Evolutionary conservation across 805 yeast genomes (phyloP), one percentile per base, ranked within the genome.

Genomic region (Candida silvatica): DNA sequence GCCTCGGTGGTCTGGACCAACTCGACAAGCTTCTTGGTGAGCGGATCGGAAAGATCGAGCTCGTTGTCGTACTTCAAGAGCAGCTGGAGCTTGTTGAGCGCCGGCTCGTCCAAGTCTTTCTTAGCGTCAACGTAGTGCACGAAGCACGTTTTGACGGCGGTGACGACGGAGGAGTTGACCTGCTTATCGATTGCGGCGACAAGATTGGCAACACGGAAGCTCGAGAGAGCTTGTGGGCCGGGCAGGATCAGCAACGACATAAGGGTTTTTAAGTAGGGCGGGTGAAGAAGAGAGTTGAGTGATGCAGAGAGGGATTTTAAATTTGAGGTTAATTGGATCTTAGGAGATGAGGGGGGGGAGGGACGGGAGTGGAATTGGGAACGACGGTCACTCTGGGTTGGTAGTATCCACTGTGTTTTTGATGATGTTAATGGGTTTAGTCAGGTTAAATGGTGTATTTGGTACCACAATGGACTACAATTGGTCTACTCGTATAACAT

Each of bases 201-300:
- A 62, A 88, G 66, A 46, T 71, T 80, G 41, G 77, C 71, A 45
- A 87, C 78, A 63, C 97, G 75, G 61, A 90, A 90, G 34, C 73
- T 72, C 35, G 97, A 88, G 54, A 87, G 68, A 43, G 96, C 97
- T 52, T 71, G 73, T 32, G 96, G 94, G 39, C 98, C 98, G 31
- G 95, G 80, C 45, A 86, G 67, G 40, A 73, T 61, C 47, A 71
- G 55, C 64, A 71, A 50, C 9, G 16, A 12, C 15, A 12, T 14
- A 17, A 27, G 9, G 29, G 17, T 32, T 12, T 7, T 7, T 22
- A 8, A 12, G 35, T n/a, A 17, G 29, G 20, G n/a, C 8, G n/a
- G 18, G 25, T 29, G 20, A 17, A 19, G 23, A 19, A 29, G 12
- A n/a, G n/a, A 16, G 18, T 18, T 28, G 17, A n/a, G 19, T 15